phyloP scores from a whole-genome alignment of 2,329 filamentous ascomycete genomes.

The Fusarium protoensiforme region DNA sequence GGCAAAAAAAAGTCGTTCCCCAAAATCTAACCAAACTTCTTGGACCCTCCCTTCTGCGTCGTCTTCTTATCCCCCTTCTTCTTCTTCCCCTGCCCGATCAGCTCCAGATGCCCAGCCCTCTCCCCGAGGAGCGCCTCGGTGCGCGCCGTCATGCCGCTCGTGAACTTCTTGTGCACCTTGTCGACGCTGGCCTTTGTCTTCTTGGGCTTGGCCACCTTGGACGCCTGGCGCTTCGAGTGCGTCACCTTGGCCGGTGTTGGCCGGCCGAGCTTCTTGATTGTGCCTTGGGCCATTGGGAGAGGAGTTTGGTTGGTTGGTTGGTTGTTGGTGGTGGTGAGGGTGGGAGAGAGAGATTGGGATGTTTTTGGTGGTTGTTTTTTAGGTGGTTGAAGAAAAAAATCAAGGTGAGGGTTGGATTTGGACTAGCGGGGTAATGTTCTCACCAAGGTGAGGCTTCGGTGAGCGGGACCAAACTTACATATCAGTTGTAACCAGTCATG shows the following conservation, averaged over 20 bases:
- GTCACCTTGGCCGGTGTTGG: slow-evolving; percentile 54
- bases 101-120: slow-evolving; percentile 68
- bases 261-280: slow-evolving; percentile 59
- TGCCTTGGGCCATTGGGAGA: slow-evolving; percentile 65
- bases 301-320: not conserved
- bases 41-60: slow-evolving; percentile 60
- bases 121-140: slow-evolving; percentile 70
- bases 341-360: not conserved
- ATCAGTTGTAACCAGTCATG: not conserved
- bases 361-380: not conserved
- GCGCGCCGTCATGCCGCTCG: slow-evolving; percentile 63
- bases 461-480: not conserved
- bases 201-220: slow-evolving; percentile 62
- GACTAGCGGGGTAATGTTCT: slow-evolving; percentile 1
- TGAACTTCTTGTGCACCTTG: slow-evolving; percentile 66
- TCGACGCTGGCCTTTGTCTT: slow-evolving; percentile 59
- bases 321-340: slow-evolving; percentile 50
- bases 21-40: slow-evolving; percentile 65
- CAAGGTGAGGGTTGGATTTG: slow-evolving; percentile 23
- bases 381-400: slow-evolving; percentile 32
- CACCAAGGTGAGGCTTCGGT: slow-evolving; percentile 16
- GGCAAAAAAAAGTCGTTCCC: slow-evolving; percentile 4
- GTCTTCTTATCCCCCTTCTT: slow-evolving; percentile 58
- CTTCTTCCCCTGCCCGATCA: slow-evolving; percentile 69
- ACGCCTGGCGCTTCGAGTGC: slow-evolving; percentile 56